Conservation (phyloP, 768 basidiomycete species). For the Neoboletus brunneissimus region DNA sequence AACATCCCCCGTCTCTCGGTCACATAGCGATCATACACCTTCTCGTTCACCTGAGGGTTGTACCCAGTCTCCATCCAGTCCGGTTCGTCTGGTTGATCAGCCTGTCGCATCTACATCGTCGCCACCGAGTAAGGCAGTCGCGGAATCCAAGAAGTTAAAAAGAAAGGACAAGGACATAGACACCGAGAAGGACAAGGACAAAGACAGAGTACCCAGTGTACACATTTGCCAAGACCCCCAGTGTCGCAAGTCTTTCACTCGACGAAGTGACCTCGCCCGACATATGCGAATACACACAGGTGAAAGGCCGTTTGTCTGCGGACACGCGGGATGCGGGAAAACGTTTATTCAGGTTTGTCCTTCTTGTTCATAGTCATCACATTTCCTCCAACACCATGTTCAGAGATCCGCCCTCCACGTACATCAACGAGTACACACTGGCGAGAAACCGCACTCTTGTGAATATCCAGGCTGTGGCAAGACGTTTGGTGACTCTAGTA, state of each 20-base stretch:
- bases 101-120: conserved; percentile 55
- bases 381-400: conserved; percentile 13
- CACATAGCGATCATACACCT: conserved; percentile 21
- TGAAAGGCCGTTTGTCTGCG: conserved; percentile 80
- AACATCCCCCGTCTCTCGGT: conserved; percentile 32
- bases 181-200: conserved; percentile 33
- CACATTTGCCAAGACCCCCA: conserved; percentile 71
- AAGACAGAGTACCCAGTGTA: conserved; percentile 44
- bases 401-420: conserved; percentile 89
- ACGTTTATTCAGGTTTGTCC: conserved; percentile 81
- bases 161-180: conserved; percentile 32
- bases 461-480: conserved; percentile 86
- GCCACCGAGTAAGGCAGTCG: conserved; percentile 19
- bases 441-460: conserved; percentile 89
- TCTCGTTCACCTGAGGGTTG: conserved; percentile 19
- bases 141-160: conserved; percentile 27
- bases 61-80: conserved; percentile 38
- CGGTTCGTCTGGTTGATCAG: conserved; percentile 35
- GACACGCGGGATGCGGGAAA: conserved; percentile 74
- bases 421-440: conserved; percentile 86
- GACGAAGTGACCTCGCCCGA: conserved; percentile 78
- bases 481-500: conserved; percentile 89
- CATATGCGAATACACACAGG: conserved; percentile 91
- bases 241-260: conserved; percentile 78
- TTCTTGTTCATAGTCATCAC: not conserved